These are phyloP conservation scores for Lipomyces kockii DNA, from an alignment of 805 yeast species.

Conservation along the genomic window DNA sequence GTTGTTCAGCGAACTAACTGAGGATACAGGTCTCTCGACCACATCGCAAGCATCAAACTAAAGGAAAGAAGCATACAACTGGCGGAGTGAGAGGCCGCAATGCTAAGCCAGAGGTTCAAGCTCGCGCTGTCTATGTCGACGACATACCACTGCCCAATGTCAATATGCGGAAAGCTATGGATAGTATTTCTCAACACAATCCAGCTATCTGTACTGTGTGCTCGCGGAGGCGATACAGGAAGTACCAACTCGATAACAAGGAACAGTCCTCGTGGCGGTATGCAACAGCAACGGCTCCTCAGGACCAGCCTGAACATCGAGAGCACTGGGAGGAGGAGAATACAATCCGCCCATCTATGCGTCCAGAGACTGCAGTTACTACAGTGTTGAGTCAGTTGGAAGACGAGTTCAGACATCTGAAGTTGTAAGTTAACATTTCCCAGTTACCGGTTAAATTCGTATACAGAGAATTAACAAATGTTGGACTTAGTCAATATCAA, in stretches of 20 bases:
- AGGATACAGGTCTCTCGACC: not conserved
- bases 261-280: not conserved
- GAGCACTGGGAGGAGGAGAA: constrained; percentile 24
- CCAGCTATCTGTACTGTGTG: constrained; percentile 28
- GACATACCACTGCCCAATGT: constrained; percentile 12
- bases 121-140: not conserved
- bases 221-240: constrained; percentile 16
- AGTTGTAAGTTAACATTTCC: constrained; percentile 8
- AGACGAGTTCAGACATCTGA: constrained; percentile 32
- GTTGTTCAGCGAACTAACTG: not conserved
- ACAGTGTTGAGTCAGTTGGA: constrained; percentile 29
- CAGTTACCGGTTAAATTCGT: not conserved
- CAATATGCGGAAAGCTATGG: constrained; percentile 14
- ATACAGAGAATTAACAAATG: not conserved
- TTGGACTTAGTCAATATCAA: constrained; percentile 24
- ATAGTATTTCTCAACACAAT: constrained; percentile 22
- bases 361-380: constrained; percentile 26
- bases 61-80: not conserved
- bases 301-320: not conserved
- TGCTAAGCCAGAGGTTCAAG: not conserved
- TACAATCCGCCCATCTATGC: constrained; percentile 35
- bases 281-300: not conserved
- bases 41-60: not conserved
- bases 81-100: not conserved
- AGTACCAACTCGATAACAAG: not conserved